Conservation (phyloP, 345 rosid species). For the Orychophragmus violaceus region DNA sequence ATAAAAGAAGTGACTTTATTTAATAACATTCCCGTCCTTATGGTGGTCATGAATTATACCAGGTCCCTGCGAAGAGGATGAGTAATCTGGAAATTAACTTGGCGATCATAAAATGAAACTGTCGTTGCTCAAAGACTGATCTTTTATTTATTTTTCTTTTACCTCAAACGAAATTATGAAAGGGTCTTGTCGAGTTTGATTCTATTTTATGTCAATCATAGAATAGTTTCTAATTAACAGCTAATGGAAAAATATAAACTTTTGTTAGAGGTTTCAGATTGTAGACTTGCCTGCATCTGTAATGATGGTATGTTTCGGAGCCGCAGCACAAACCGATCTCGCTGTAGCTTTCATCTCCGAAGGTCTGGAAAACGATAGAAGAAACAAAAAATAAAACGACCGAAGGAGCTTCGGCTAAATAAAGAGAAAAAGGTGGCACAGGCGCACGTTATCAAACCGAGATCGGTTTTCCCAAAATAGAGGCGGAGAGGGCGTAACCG, state of each 20-base stretch:
- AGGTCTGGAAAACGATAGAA: slow-evolving; percentile 26
- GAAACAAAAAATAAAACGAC: slow-evolving; percentile 5
- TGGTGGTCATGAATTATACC: too few relatives aligned
- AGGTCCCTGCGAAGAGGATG: slow-evolving; percentile 43
- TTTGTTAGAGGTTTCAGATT: background rate
- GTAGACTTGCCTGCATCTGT: slow-evolving; percentile 37
- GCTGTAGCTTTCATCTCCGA: slow-evolving; percentile 51
- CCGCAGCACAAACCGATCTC: slow-evolving; percentile 39
- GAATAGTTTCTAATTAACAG: background rate
- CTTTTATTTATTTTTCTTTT: background rate
- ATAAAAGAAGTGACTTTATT: too few relatives aligned
- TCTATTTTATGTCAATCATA: too few relatives aligned
- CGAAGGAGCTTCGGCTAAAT: background rate
- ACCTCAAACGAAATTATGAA: background rate
- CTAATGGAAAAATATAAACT: background rate
- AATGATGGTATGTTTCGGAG: slow-evolving; percentile 39
- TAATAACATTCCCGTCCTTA: too few relatives aligned
- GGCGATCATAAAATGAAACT: background rate
- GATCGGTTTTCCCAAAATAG: slow-evolving; percentile 45
- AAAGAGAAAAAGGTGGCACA: background rate
- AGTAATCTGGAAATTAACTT: background rate
- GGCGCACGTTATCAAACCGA: slow-evolving; percentile 46
- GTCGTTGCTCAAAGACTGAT: background rate
- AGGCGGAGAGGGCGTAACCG: slow-evolving; percentile 49
- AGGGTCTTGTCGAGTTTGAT: background rate